Evolutionary conservation across 805 yeast species (phyloP).

Genomic region (Maudiozyma barnettii): DNA sequence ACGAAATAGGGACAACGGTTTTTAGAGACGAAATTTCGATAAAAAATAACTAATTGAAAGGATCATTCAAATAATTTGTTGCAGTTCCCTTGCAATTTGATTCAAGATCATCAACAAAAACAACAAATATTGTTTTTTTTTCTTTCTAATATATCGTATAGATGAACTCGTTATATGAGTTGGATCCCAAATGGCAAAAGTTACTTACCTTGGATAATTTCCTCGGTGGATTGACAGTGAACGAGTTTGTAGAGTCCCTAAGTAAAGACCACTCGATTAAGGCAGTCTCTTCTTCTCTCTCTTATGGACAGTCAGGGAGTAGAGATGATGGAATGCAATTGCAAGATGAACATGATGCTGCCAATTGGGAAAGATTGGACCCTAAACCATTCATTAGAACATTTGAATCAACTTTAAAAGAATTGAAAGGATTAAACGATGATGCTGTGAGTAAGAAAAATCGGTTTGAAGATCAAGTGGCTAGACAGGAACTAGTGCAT

Average conservation of each 20-base stretch:
- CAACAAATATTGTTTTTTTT: not conserved
- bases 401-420: constrained; percentile 75
- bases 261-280: constrained; percentile 47
- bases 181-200: constrained; percentile 53
- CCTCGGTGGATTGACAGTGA: constrained; percentile 58
- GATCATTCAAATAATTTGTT: too few relatives aligned
- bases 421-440: constrained; percentile 50
- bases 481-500: constrained; percentile 55
- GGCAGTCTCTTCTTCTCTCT: constrained; percentile 2
- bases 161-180: constrained; percentile 43
- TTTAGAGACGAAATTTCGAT: too few relatives aligned
- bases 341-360: not conserved
- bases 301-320: not conserved
- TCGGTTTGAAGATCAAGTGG: constrained; percentile 47
- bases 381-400: constrained; percentile 93
- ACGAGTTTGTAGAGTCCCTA: constrained; percentile 72
- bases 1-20: too few relatives aligned
- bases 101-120: not conserved
- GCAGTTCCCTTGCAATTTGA: not conserved
- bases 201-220: constrained; percentile 53
- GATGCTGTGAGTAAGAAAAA: constrained; percentile 45
- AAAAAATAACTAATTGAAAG: too few relatives aligned
- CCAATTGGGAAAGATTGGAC: constrained; percentile 39
- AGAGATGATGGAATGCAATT: not conserved
- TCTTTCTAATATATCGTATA: not conserved